These are phyloP conservation scores for Ambrosia hybrid DNA, from an alignment of 140 eudicot species.

Conservation along the genomic window DNA sequence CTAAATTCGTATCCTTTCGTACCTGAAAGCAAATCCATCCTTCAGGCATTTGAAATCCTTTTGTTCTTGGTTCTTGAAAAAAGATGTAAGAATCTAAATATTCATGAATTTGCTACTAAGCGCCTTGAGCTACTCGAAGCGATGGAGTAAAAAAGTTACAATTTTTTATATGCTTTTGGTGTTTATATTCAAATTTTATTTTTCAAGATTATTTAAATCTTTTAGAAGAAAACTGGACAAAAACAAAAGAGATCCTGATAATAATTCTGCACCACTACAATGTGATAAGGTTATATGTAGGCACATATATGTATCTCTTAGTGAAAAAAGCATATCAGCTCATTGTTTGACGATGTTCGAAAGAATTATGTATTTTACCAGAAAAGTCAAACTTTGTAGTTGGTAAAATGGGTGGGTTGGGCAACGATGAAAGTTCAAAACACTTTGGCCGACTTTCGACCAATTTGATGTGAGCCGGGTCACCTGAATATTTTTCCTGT, in stretches of 20 bases:
- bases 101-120: background rate
- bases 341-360: background rate
- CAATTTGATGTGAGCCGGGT: background rate
- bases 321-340: background rate
- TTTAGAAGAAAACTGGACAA: constrained; percentile 9
- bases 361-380: background rate
- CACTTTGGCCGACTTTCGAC: too few relatives aligned
- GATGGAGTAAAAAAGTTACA: background rate
- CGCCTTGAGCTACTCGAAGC: constrained; percentile 4
- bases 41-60: constrained; percentile 10
- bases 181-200: constrained; percentile 12
- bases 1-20: background rate
- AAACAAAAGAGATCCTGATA: constrained; percentile 26
- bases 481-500: background rate
- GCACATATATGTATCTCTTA: constrained; percentile 6
- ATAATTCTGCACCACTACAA: constrained; percentile 41
- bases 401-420: background rate
- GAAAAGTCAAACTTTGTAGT: constrained; percentile 17
- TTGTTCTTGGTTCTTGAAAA: constrained; percentile 18
- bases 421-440: background rate
- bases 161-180: constrained; percentile 7
- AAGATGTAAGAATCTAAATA: background rate
- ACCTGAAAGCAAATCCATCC: constrained; percentile 25
- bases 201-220: constrained; percentile 12
- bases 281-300: constrained; percentile 34